Percentiles rank a stretch among this genome's conserved stretches.
phyloP scores from a whole-genome alignment of 805 yeast genomes.

The Komagataella populi region DNA sequence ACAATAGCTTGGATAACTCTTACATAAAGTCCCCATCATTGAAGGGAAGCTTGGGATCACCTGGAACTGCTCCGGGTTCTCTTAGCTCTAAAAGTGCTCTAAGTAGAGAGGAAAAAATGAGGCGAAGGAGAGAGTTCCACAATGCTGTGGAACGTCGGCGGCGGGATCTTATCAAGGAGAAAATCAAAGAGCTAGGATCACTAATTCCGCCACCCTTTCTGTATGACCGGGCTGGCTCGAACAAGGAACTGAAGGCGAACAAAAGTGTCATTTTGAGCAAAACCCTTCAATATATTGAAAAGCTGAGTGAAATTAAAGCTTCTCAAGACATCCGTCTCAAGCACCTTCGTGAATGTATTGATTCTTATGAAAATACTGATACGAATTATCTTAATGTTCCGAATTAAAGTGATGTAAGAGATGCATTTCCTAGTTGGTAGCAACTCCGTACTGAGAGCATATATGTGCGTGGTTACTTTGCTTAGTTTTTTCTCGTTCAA shows the following conservation, averaged over 20 bases:
- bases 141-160: conserved; percentile 91
- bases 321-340: conserved; percentile 36
- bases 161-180: conserved; percentile 80
- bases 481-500: background rate
- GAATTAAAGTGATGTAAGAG: background rate
- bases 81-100: conserved; percentile 20
- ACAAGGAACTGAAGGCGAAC: conserved; percentile 63
- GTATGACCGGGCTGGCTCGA: conserved; percentile 21
- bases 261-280: conserved; percentile 66
- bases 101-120: conserved; percentile 55
- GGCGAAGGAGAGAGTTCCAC: conserved; percentile 77
- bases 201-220: conserved; percentile 69
- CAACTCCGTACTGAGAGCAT: background rate
- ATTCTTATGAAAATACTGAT: conserved; percentile 16
- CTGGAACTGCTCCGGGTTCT: conserved; percentile 12
- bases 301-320: conserved; percentile 45
- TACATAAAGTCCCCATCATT: conserved; percentile 19
- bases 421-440: background rate
- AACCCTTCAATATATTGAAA: conserved; percentile 68
- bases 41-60: conserved; percentile 4
- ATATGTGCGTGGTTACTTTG: background rate
- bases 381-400: conserved; percentile 12
- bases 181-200: conserved; percentile 70
- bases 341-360: conserved; percentile 18
- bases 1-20: conserved; percentile 14